Evolutionary conservation across 257 asterid species (phyloP).

Genomic region (Nicotiana noctiflora): DNA sequence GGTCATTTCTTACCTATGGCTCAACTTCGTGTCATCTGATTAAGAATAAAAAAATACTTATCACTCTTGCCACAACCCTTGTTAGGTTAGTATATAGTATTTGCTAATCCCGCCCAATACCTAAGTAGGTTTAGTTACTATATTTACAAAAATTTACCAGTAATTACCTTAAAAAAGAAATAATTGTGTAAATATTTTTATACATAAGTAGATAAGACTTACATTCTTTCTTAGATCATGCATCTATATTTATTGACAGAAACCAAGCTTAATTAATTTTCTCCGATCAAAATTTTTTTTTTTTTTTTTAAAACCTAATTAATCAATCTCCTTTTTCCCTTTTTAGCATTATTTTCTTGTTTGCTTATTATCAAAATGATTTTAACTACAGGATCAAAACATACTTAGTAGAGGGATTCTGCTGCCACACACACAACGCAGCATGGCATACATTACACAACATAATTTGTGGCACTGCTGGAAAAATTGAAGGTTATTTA

Average conservation of each 20-base stretch:
- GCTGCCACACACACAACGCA: slow-evolving; percentile 85
- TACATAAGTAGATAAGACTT: neutral
- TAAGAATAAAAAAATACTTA: too few species aligned
- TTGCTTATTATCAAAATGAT: neutral
- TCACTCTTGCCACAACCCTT: too few species aligned
- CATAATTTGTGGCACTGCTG: slow-evolving; percentile 81
- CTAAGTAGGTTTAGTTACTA: too few species aligned
- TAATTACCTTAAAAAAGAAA: neutral
- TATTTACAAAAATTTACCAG: neutral
- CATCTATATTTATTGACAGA: too few species aligned
- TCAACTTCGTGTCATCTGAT: too few species aligned
- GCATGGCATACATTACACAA: slow-evolving; percentile 99
- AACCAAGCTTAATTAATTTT: too few species aligned
- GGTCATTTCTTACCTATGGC: too few species aligned
- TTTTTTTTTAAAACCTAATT: too few species aligned
- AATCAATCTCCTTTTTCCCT: neutral
- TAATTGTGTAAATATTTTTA: neutral
- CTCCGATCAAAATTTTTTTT: too few species aligned
- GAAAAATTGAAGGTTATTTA: slow-evolving; percentile 62
- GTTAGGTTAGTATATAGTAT: too few species aligned
- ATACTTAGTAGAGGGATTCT: slow-evolving; percentile 80
- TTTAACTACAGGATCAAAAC: slow-evolving; percentile 53
- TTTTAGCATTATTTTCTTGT: neutral
- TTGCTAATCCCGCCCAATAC: too few species aligned
- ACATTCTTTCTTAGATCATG: too few species aligned